phyloP scores from a whole-genome alignment of 2,329 filamentous ascomycete genomes.

The Alternaria ethzedia region DNA sequence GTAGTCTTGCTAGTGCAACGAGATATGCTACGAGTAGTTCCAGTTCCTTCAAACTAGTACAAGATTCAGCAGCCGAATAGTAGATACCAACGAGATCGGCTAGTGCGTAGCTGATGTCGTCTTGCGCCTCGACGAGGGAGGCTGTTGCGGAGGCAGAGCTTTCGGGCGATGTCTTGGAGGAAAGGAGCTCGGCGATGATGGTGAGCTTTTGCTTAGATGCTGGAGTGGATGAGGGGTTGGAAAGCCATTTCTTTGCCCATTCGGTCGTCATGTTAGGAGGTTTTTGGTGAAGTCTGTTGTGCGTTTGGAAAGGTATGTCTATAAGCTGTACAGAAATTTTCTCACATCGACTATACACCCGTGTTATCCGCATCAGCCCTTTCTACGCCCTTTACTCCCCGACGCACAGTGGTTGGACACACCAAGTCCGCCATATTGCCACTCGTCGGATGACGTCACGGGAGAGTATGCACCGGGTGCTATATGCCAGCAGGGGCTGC shows the following conservation, averaged over 20 bases:
- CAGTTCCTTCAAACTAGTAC: not conserved
- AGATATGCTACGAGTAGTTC: not conserved
- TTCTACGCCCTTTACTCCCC: not conserved
- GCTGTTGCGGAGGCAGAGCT: not conserved
- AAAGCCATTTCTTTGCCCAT: not conserved
- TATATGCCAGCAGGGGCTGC: not conserved
- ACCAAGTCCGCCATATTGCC: not conserved
- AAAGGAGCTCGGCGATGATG: not conserved
- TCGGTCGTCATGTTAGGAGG: not conserved
- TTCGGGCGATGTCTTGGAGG: not conserved
- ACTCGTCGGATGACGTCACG: not conserved
- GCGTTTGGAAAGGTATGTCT: not conserved
- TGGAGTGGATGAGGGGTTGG: not conserved
- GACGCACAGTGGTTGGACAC: not conserved
- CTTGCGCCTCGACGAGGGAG: not conserved
- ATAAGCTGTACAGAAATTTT: rapidly evolving
- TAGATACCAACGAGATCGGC: not conserved
- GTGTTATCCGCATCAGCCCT: not conserved
- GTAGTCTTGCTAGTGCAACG: not conserved
- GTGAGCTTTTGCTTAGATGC: not conserved
- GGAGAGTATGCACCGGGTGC: not conserved
- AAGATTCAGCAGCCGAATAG: not conserved
- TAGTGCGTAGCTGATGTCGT: not conserved
- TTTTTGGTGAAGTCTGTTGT: not conserved
- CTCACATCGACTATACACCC: not conserved